Evolutionary conservation across 2,329 filamentous ascomycete genomes (phyloP).

Genomic region (Cytospora piceicola): DNA sequence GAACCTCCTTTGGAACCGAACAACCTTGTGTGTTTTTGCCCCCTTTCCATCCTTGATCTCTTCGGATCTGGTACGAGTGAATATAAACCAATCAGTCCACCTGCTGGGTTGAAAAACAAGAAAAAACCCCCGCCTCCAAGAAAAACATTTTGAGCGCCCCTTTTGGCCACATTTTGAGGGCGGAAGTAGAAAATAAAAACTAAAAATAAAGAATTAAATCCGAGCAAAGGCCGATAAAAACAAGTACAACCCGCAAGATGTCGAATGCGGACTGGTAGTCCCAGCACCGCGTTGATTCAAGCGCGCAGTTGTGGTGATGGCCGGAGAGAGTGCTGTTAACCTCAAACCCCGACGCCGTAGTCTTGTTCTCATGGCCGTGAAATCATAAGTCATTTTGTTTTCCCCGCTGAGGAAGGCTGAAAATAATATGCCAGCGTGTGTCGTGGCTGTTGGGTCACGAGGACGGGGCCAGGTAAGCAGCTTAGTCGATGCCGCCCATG

Average conservation of each 20-base stretch:
- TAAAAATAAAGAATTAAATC: slow-evolving; percentile 2
- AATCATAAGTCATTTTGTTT: slow-evolving; percentile 30
- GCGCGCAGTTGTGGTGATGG: slow-evolving; percentile 17
- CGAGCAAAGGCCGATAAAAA: background rate
- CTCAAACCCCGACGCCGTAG: slow-evolving; percentile 30
- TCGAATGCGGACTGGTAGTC: background rate
- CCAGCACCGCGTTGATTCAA: slow-evolving; percentile 10
- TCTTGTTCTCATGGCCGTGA: slow-evolving; percentile 31
- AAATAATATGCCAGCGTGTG: background rate
- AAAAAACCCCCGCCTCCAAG: slow-evolving; percentile 3
- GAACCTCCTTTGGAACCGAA: background rate
- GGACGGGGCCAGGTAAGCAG: background rate
- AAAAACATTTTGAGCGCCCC: slow-evolving; percentile 14
- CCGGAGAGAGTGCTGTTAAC: slow-evolving; percentile 30
- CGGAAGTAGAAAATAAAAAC: slow-evolving; percentile 9
- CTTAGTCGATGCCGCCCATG: slow-evolving; percentile 17
- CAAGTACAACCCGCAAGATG: background rate
- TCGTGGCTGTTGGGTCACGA: background rate
- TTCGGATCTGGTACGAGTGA: background rate
- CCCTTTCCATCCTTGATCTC: background rate
- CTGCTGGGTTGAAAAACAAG: background rate
- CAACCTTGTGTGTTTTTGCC: background rate
- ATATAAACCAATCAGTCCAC: background rate
- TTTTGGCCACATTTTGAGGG: slow-evolving; percentile 7
- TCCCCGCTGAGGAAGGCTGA: background rate